Base-by-base conservation (phyloP, 305 asterid genomes). In the Rubia tinctorum region DNA sequence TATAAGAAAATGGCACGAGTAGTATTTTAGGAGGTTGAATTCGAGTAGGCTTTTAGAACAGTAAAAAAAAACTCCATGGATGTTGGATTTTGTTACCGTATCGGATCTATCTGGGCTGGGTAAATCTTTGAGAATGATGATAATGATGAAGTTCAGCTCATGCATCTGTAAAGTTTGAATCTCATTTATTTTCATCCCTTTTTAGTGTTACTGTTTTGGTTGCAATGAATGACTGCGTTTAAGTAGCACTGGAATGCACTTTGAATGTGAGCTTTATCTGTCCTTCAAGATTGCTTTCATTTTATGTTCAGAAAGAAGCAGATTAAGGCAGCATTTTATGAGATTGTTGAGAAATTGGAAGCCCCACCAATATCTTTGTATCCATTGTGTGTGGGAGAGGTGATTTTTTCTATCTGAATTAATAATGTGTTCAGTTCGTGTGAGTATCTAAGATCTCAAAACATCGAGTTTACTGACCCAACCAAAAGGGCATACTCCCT, bases 1-100 rank as follows among this genome's bases (percentile, higher is more conserved):
- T 88, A 73, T 88, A 81, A 88, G 22, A 1, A 15, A 1, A 51
- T 17, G 18, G 4, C 14, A 18, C 7, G 60, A 49, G 56, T 2
- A 5, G 20, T 49, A 49, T 49, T 49, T 53, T 53, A 53, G 59
- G 59, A 17, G 10, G 22, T 53, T n/a, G 60, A 7, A 6, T 53
- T 6, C 5, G 0, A 53, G 1, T 18, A 53, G 23, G 7, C 7
- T 53, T 53, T 53, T 17, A 53, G 60, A 22, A 53, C 23, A 53
- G 60, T 53, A 18, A 53, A 53, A 53, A 53, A 5, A 9, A 34
- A 34, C 3, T 1, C 39, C 17, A 53, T 53, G 60, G 7, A 53
- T 18, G 60, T 7, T 53, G 60, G 60, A 53, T 53, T 53, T n/a
- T 53, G 60, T 15, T 14, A 49, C 7, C 2, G 20, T 1, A 49